A percentile compares a stretch with the other conserved stretches of the same genome.
phyloP scores from a whole-genome alignment of 441 rosid species.

The Populus hybrid region DNA sequence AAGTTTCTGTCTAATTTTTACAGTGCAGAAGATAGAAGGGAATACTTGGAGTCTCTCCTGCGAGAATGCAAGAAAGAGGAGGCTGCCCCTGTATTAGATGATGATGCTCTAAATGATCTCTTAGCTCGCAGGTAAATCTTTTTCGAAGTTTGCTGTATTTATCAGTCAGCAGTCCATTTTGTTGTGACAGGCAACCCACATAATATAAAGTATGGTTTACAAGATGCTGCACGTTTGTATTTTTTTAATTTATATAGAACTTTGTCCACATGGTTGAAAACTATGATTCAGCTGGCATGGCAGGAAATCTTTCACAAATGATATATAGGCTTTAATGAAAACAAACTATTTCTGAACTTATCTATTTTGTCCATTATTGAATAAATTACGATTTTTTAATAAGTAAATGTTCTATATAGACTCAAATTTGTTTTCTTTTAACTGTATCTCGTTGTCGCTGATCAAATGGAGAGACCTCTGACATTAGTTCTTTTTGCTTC shows the following conservation, averaged over 20 bases:
- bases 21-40: constrained; percentile 97
- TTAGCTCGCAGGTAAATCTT: constrained; percentile 78
- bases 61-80: constrained; percentile 95
- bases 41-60: constrained; percentile 79
- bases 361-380: background rate
- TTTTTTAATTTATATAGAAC: background rate
- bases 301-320: background rate
- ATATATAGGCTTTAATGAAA: background rate
- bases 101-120: constrained; percentile 75
- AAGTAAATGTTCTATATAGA: background rate
- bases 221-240: background rate
- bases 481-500: background rate
- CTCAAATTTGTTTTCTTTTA: background rate
- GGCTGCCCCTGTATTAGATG: constrained; percentile 83
- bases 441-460: too few species aligned
- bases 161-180: background rate
- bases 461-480: background rate
- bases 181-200: background rate
- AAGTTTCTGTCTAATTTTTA: constrained; percentile 18
- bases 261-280: background rate
- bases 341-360: background rate
- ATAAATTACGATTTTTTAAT: background rate
- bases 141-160: constrained; percentile 7
- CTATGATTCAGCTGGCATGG: background rate
- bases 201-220: background rate